Evolutionary conservation across 2,329 filamentous ascomycete genomes (phyloP), one percentile per base, ranked within the genome.

Genomic region (Neurospora sp.): DNA sequence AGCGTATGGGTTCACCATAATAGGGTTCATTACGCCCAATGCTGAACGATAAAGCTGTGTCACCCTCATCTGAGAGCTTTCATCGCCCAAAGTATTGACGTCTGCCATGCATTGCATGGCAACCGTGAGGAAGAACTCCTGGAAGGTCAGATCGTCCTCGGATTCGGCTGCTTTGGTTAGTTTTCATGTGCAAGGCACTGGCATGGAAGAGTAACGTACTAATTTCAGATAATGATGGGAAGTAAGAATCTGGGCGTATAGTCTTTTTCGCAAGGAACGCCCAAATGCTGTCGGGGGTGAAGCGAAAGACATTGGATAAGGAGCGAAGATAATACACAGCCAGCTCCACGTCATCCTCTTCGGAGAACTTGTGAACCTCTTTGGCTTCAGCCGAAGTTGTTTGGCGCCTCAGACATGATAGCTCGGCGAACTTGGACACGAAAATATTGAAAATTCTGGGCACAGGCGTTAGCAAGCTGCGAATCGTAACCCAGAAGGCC

Each of bases 321-420:
- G 91, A 91, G 68, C 88, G 87, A 23, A 97, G 81, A 75, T 95
- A 91, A 78, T 97, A 96, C 2, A 92, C 81, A 71, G 89, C 92
- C 70, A 93, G 85, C 72, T 91, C 90, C 8, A 93, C 83, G 73
- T 96, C 91, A 72, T 93, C 88, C 6, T 88, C 84, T 65, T 84
- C 82, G 3, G 80, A 81, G 70, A 87, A 84, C 6, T 74, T 76
- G 75, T 39, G 76, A 78, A 23, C 73, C 74, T 6, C 74, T 19
- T 73, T 71, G n/a, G 76, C 70, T 62, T 74, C 77, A 36, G 72
- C 71, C 3, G 74, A 69, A 39, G 70, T 73, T 5, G 75, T 70
- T 17, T 77, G 71, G 36, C 76, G 78, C 68, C 80, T 78, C 1
- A 90, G 79, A 73, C 90, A 89, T 4, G 80, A 78, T 41, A 91